phyloP scores from a whole-genome alignment of 345 rosid genomes.

The Melaleuca alternifolia region DNA sequence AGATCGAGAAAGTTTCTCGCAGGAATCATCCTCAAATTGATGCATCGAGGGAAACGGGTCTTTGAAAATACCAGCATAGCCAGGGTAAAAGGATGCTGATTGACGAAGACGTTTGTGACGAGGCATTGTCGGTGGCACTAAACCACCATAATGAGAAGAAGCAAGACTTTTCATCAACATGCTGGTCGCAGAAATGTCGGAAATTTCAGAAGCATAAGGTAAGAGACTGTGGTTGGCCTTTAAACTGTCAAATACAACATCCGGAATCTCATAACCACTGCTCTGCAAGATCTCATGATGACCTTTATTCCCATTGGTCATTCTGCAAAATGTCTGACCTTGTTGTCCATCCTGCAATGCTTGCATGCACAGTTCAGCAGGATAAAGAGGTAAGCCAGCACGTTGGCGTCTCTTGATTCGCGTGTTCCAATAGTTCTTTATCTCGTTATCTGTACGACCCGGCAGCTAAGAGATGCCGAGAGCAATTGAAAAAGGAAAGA shows the following conservation, averaged over 20 bases:
- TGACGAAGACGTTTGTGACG: conserved; percentile 56
- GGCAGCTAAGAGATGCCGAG: conserved; percentile 49
- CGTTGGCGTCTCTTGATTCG: conserved; percentile 86
- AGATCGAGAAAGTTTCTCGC: conserved; percentile 31
- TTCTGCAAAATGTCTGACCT: conserved; percentile 21
- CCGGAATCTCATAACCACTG: conserved; percentile 47
- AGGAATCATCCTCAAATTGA: conserved; percentile 30
- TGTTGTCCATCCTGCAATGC: conserved; percentile 47
- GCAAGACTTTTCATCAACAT: conserved; percentile 54
- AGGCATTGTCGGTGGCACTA: conserved; percentile 37
- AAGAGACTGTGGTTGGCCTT: conserved; percentile 37
- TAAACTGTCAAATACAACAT: conserved; percentile 57
- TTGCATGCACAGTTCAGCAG: conserved; percentile 63
- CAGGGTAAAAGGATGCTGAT: conserved; percentile 31
- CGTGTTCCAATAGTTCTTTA: conserved; percentile 99
- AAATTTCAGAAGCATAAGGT: conserved; percentile 53
- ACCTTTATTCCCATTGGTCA: conserved; percentile 31
- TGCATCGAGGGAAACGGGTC: conserved; percentile 38
- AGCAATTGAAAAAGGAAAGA: not conserved
- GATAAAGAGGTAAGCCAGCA: conserved; percentile 96
- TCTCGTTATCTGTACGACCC: conserved; percentile 99
- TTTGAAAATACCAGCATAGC: conserved; percentile 31
- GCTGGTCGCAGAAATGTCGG: conserved; percentile 42
- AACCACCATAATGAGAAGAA: conserved; percentile 50
- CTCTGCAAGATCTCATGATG: conserved; percentile 45